Evolutionary conservation across 495 filamentous ascomycete species (phyloP).

Genomic region (Umbilicaria muhlenbergii): DNA sequence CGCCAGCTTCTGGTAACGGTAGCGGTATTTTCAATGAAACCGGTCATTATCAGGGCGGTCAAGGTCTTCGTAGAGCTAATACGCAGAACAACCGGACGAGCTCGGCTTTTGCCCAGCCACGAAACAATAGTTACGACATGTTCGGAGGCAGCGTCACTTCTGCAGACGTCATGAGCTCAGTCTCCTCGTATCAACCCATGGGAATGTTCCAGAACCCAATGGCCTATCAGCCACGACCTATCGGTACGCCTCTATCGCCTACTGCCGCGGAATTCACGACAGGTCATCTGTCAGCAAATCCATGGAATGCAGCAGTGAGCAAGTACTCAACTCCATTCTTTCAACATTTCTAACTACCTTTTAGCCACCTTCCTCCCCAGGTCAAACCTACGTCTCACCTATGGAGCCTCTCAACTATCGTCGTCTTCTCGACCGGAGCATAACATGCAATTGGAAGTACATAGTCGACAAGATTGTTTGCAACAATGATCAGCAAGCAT

Average conservation of each 20-base stretch:
- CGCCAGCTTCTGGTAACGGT: constrained; percentile 18
- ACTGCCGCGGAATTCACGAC: constrained; percentile 67
- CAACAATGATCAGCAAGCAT: constrained; percentile 97
- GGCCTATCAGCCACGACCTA: constrained; percentile 52
- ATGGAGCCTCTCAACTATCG: constrained; percentile 96
- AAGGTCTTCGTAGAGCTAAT: constrained; percentile 23
- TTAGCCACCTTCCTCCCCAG: constrained; percentile 27
- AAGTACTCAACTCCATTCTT: not conserved
- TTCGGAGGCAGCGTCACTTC: constrained; percentile 3
- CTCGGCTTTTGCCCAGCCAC: constrained; percentile 16
- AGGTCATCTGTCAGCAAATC: constrained; percentile 20
- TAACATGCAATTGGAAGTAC: constrained; percentile 98
- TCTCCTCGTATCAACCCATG: constrained; percentile 26
- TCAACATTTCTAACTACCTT: not conserved
- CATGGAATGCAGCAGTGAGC: constrained; percentile 39
- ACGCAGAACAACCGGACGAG: constrained; percentile 25
- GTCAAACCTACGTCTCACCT: constrained; percentile 69
- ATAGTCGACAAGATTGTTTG: constrained; percentile 99
- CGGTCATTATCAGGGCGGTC: constrained; percentile 18
- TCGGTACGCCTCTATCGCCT: constrained; percentile 71
- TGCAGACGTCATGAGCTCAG: constrained; percentile 23
- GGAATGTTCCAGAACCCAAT: constrained; percentile 32
- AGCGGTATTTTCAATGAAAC: constrained; percentile 19
- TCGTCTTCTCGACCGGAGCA: constrained; percentile 84
- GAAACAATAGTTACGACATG: constrained; percentile 12